Conservation (phyloP, 192 early-diverging fungal genomes). For the Gryganskiella cystojenkinii region DNA sequence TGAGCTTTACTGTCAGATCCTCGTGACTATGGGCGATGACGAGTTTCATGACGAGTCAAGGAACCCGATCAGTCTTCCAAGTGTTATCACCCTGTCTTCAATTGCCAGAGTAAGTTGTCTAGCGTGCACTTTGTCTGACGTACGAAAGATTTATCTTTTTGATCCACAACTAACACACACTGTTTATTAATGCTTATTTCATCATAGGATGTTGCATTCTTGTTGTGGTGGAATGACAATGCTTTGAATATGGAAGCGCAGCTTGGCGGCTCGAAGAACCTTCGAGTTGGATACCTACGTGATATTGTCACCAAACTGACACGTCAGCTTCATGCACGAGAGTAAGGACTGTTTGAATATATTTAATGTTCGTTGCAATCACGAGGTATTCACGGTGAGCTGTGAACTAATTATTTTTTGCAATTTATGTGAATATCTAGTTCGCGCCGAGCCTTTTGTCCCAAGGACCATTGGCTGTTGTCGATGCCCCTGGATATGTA, state of each 20-base stretch:
- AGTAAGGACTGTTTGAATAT: constrained; percentile 56
- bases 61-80: constrained; percentile 61
- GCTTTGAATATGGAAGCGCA: constrained; percentile 48
- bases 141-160: not conserved
- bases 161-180: not conserved
- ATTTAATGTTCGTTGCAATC: not conserved
- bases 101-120: constrained; percentile 61
- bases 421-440: constrained; percentile 30
- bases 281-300: constrained; percentile 64
- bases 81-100: constrained; percentile 63
- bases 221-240: constrained; percentile 75
- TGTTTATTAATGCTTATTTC: constrained; percentile 1
- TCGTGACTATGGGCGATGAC: constrained; percentile 87
- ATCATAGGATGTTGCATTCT: constrained; percentile 76
- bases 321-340: constrained; percentile 80
- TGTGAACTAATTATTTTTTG: not conserved
- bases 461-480: constrained; percentile 75
- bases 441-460: constrained; percentile 75
- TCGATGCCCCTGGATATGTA: constrained; percentile 66
- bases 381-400: not conserved
- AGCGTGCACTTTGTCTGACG: not conserved
- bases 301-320: constrained; percentile 72
- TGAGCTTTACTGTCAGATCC: constrained; percentile 76
- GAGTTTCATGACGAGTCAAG: constrained; percentile 77
- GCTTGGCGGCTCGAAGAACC: constrained; percentile 35